These are phyloP conservation scores for Babesia sp. DNA, from an alignment of 169 alveolate species.

Conservation along the genomic window DNA sequence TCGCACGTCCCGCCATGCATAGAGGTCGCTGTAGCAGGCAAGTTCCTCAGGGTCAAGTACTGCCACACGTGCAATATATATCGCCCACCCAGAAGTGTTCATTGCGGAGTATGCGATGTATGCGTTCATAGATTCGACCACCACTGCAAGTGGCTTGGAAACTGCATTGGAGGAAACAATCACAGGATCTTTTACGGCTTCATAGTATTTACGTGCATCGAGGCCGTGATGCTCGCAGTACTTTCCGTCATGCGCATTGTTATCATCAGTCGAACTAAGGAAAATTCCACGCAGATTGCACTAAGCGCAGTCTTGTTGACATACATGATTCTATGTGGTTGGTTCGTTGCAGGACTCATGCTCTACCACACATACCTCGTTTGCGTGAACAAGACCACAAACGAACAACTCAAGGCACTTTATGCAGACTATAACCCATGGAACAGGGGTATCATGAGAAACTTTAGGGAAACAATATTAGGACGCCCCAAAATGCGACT, in stretches of 20 bases:
- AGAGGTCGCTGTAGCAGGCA: constrained; percentile 70
- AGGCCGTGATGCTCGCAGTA: constrained; percentile 43
- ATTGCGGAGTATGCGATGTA: constrained; percentile 88
- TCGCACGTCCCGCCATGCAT: constrained; percentile 19
- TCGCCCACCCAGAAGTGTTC: constrained; percentile 87
- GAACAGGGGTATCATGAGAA: constrained; percentile 69
- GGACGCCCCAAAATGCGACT: constrained; percentile 43
- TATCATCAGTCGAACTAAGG: constrained; percentile 16
- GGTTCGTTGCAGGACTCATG: constrained; percentile 80
- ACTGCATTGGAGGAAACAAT: constrained; percentile 88
- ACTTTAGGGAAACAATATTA: constrained; percentile 69
- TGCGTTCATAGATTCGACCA: constrained; percentile 91
- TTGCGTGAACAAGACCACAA: constrained; percentile 79
- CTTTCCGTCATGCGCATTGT: constrained; percentile 55
- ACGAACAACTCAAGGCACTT: constrained; percentile 76
- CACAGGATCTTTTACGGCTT: constrained; percentile 76
- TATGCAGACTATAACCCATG: constrained; percentile 75
- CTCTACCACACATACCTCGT: constrained; percentile 77
- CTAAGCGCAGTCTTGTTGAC: constrained; percentile 46
- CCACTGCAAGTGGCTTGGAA: constrained; percentile 92
- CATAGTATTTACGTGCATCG: constrained; percentile 54
- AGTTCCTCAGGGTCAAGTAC: constrained; percentile 77
- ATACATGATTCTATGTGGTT: constrained; percentile 68
- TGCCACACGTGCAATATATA: constrained; percentile 84
- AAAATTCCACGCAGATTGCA: constrained; percentile 18